A percentile compares a stretch with the other conserved stretches of the same genome.
Conservation (phyloP, 352 stramenopile species). For the Plasmopara halstedii region DNA sequence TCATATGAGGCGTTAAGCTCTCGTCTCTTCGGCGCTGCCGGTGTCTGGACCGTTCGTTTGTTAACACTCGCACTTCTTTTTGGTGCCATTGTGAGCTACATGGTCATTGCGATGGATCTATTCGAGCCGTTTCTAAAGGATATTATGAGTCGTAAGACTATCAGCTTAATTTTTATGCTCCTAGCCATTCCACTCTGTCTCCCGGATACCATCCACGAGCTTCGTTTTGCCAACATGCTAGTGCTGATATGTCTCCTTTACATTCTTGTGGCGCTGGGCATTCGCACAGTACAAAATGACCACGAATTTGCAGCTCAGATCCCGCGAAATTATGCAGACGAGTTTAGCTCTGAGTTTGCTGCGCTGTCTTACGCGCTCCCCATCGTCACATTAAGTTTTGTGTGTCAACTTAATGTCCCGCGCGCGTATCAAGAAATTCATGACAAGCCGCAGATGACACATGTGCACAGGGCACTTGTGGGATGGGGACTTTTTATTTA, state of each 20-base stretch:
- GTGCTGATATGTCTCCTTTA: constrained; percentile 75
- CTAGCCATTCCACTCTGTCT: constrained; percentile 70
- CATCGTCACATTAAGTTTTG: constrained; percentile 77
- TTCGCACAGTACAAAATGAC: constrained; percentile 43
- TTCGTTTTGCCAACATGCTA: constrained; percentile 72
- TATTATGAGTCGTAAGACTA: constrained; percentile 46
- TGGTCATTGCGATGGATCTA: constrained; percentile 80
- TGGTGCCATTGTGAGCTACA: constrained; percentile 74
- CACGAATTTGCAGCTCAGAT: constrained; percentile 31
- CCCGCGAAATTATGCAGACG: constrained; percentile 27
- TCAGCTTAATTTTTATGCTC: constrained; percentile 58
- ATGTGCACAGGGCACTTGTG: constrained; percentile 58
- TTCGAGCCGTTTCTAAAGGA: constrained; percentile 65
- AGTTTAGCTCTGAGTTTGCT: constrained; percentile 54
- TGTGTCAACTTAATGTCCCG: constrained; percentile 75
- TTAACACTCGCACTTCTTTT: constrained; percentile 73
- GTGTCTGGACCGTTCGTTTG: constrained; percentile 67
- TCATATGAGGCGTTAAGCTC: constrained; percentile 80
- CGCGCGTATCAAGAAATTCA: constrained; percentile 72
- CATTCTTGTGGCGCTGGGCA: constrained; percentile 58
- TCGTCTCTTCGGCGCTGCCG: constrained; percentile 51
- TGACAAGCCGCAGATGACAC: constrained; percentile 59
- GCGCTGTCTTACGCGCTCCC: constrained; percentile 65
- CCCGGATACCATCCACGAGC: constrained; percentile 76
- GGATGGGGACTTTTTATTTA: constrained; percentile 48